Evolutionary conservation across 2,329 filamentous ascomycete genomes (phyloP), one percentile per base, ranked within the genome.

Genomic region (Fusarium sp.): DNA sequence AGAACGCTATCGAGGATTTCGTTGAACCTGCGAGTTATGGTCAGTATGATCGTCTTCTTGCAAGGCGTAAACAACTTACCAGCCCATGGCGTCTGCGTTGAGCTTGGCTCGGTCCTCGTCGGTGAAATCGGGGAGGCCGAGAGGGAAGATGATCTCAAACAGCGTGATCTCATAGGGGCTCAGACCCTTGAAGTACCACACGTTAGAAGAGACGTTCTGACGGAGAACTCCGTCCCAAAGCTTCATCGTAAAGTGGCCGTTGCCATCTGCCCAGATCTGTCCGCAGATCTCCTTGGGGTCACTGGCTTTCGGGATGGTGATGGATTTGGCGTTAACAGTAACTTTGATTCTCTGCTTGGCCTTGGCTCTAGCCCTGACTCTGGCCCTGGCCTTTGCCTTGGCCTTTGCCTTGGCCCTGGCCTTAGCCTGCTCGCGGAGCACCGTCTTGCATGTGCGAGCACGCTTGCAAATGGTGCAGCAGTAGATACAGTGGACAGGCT

Each of bases 251-350:
- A 12, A 37, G 2, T 37, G 34, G 3, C 34, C 34, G 3, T 10
- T n/a, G 6, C 34, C 18, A 7, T n/a, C 34, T 5, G 11, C 6
- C 34, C 34, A 37, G 18, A 37, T 6, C 10, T 37, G 18, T 12
- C 34, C 34, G 34, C 18, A 11, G 18, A 18, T n/a, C 11, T 37
- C 34, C 1, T 10, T 18, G 3, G 18, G 34, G 6, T 37, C 6
- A 12, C 18, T 11, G 10, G 18, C 18, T 3, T 37, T 37, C 3
- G 29, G 29, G 13, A 30, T 13, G 2, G 10, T 7, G 29, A 30
- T 30, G 2, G 29, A 2, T 1, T 1, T 30, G 6, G 11, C 13
- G 29, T 30, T 30, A 0, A 30, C 11, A 1, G 11, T 30, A 0
- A 30, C 12, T 2, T 30, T 30, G 29, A 30, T 30, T 6, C 7